These are phyloP conservation scores for Talinum fruticosum DNA, from an alignment of 148 eudicot species.

Conservation along the genomic window DNA sequence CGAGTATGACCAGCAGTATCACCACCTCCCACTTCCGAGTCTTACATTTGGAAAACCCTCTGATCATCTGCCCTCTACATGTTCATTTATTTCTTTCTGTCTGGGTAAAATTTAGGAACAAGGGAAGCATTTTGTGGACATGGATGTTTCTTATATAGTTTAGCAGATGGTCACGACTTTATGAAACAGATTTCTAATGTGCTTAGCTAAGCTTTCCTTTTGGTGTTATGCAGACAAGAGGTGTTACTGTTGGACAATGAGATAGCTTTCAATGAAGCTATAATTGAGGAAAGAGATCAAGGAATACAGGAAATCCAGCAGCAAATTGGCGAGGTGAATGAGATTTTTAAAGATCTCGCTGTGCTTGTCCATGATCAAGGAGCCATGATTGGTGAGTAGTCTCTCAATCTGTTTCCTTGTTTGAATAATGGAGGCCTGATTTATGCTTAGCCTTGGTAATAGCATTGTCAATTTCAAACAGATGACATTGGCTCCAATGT, in stretches of 20 bases:
- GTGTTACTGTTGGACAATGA: constrained; percentile 65
- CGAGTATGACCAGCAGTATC: background rate
- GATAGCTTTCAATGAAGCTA: constrained; percentile 66
- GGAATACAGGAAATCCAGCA: constrained; percentile 81
- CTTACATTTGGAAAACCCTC: background rate
- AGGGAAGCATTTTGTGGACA: background rate
- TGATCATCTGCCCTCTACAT: background rate
- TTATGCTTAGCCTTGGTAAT: background rate
- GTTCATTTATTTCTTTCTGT: background rate
- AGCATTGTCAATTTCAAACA: constrained; percentile 23
- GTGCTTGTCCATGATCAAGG: constrained; percentile 87
- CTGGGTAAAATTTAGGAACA: background rate
- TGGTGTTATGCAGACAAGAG: constrained; percentile 56
- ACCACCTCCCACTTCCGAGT: background rate
- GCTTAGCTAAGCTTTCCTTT: constrained; percentile 18
- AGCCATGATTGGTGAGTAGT: constrained; percentile 58
- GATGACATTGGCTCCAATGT: constrained; percentile 81
- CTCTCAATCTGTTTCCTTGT: constrained; percentile 10
- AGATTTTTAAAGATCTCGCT: constrained; percentile 81
- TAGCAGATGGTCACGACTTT: background rate
- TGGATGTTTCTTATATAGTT: background rate
- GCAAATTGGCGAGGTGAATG: constrained; percentile 86
- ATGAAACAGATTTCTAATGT: background rate
- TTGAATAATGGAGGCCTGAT: background rate
- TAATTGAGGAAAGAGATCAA: constrained; percentile 76